Conservation (phyloP, 768 basidiomycete genomes). For the Boletus bicolor region DNA sequence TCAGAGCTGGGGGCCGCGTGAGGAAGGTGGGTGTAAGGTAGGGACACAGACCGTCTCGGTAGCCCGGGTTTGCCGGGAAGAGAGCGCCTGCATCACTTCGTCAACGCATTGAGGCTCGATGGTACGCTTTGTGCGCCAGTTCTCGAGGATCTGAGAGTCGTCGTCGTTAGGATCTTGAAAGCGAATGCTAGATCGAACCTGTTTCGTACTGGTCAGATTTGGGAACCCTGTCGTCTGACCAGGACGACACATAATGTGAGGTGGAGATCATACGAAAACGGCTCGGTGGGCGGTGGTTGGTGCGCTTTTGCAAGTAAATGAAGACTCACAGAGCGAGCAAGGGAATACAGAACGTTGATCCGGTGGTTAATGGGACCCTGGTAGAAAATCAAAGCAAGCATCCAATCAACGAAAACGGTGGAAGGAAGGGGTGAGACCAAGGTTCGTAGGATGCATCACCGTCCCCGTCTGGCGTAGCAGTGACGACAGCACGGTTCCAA, state of each 20-base stretch:
- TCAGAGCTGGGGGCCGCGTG: constrained; percentile 17
- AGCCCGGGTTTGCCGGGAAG: constrained; percentile 40
- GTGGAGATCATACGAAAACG: constrained; percentile 20
- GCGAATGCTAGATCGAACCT: constrained; percentile 37
- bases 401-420: background rate
- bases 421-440: no score
- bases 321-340: constrained; percentile 82
- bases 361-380: constrained; percentile 84
- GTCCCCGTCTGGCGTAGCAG: background rate
- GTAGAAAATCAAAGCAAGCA: no score
- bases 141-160: constrained; percentile 65
- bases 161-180: background rate
- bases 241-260: constrained; percentile 63
- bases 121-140: constrained; percentile 84
- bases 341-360: constrained; percentile 89
- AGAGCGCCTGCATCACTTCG: constrained; percentile 56
- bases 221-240: constrained; percentile 81
- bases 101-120: constrained; percentile 79
- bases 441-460: no score
- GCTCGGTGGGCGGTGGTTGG: constrained; percentile 27
- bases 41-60: constrained; percentile 14
- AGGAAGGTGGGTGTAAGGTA: constrained; percentile 10
- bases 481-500: background rate
- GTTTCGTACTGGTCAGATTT: constrained; percentile 88
- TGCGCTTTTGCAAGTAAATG: constrained; percentile 67